Base-by-base conservation (phyloP, 2,329 filamentous ascomycete genomes). In the Calonectria leucothoes region DNA sequence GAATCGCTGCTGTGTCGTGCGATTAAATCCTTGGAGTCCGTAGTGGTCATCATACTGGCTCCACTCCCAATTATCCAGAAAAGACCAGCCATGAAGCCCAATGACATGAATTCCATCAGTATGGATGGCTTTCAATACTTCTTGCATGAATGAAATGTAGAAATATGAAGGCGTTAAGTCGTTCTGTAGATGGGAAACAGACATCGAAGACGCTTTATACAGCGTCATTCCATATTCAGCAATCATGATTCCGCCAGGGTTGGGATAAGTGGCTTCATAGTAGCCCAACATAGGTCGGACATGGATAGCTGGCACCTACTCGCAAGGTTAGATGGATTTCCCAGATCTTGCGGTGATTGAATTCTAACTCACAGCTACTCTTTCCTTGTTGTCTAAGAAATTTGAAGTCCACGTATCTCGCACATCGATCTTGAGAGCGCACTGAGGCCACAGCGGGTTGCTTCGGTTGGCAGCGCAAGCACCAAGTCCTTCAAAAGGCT, bases 31-130 rank as follows among this genome's bases (percentile, higher is more conserved):
- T 15, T 61, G 55, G 4, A 61, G 33, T 17, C 55, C 55, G 7
- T 61, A 61, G 55, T 61, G 55, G 12, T 61, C 55, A 11, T 61
- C 55, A 15, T 61, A 61, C 25, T 61, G 55, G 23, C 55, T 61
- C 55, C 55, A 61, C 33, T 61, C 55, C 55, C 55, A 61, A 15
- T 61, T 61, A 7, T 61, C 55, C 4, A 61, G 55, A 61, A 61
- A 61, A 5, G 55, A 61, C 55, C 55, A 61, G 23, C 55, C 55
- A 12, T 61, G 55, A 3, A 61, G 20, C 14, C 55, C 55, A 39
- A 39, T 27, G 6, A 61, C 55, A 37, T 61, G 23, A 4, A 61
- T 25, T 2, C 55, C 35, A 23, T 61, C 55, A 10, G 25, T 15
- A 14, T 61, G 55, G 8, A 61, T 61, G 7, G 55, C 33, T 61